Base-by-base conservation (phyloP, 2,329 filamentous ascomycete genomes). In the Helotiales sp. region DNA sequence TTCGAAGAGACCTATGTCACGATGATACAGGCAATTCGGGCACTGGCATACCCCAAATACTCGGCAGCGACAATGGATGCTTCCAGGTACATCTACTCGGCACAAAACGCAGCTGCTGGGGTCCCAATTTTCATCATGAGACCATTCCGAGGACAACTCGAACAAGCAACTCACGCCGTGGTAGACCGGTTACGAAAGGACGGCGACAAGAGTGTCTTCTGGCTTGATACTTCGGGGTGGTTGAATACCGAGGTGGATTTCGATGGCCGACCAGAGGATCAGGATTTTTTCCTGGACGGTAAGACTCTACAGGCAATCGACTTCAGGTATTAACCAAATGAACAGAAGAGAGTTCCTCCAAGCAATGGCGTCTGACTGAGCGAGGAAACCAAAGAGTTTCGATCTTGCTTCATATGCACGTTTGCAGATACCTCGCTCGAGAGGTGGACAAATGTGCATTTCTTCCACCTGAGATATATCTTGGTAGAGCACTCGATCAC, bases 201-300 rank as follows among this genome's bases (percentile, higher is more conserved):
- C 7, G 79, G 79, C 4, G 79, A 80, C 63, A 75, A 71, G 26
- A 71, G 73, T 2, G 73, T 79, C 1, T 79, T 77, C 63, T 79
- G 79, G 78, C 74, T 81, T 30, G 79, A 80, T 65, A 81, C 79
- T 6, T 78, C 78, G 5, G 78, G 78, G 13, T 80, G 79, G 78
- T 70, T 80, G 8, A 73, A 79, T 32, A 72, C 72, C 13, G 70
- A 74, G 40, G 49, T 71, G 15, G 65, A 72, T 37, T 69, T 71
- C 30, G 68, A 73, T 20, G 68, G 66, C 7, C 62, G 65, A n/a
- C 61, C 69, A 57, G 69, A 72, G 22, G 67, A 70, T 30, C 69
- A 73, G 57, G 72, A 77, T 57, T 77, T 77, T 67, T 77, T 75
- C 54, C 65, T 77, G 8, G 77, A 78, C 40, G 69, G 73, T 74